Percentiles rank a stretch among this genome's conserved stretches.
phyloP scores from a whole-genome alignment of 345 rosid genomes.

The Dipteronia sinensis region DNA sequence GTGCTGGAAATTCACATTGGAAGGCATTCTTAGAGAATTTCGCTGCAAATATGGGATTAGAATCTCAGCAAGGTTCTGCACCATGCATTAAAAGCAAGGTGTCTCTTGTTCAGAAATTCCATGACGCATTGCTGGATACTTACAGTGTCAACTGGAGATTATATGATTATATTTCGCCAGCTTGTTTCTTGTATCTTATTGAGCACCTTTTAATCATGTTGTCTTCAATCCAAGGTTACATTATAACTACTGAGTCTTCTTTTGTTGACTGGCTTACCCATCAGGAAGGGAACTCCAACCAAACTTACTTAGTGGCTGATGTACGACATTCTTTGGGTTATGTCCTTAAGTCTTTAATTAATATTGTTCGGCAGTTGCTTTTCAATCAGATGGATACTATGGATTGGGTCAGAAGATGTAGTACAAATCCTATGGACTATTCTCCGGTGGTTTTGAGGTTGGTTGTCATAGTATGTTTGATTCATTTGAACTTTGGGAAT shows the following conservation, averaged over 20 bases:
- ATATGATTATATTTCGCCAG: slow-evolving; percentile 37
- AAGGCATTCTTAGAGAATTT: slow-evolving; percentile 27
- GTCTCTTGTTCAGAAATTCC: slow-evolving; percentile 20
- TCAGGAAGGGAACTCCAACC: slow-evolving; percentile 18
- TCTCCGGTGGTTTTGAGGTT: slow-evolving; percentile 34
- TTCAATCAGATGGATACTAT: slow-evolving; percentile 8
- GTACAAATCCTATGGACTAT: slow-evolving; percentile 11
- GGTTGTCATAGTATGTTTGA: slow-evolving; percentile 33
- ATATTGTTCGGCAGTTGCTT: slow-evolving; percentile 19
- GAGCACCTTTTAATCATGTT: slow-evolving; percentile 36
- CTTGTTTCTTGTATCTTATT: slow-evolving; percentile 43
- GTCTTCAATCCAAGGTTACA: slow-evolving; percentile 15
- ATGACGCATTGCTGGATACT: slow-evolving; percentile 34
- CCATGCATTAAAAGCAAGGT: not conserved
- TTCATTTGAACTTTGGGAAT: slow-evolving; percentile 35
- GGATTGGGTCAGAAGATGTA: slow-evolving; percentile 32
- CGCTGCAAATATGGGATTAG: not conserved
- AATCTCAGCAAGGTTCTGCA: not conserved
- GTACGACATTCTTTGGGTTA: not conserved
- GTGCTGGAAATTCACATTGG: slow-evolving; percentile 29
- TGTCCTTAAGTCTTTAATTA: slow-evolving; percentile 15
- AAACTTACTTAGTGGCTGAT: not conserved
- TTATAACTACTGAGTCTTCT: slow-evolving; percentile 32
- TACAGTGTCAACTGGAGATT: slow-evolving; percentile 34
- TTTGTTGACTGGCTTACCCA: slow-evolving; percentile 40